phyloP scores from a whole-genome alignment of 1,139 yeast genomes.

The Lodderomyces elongisporus region DNA sequence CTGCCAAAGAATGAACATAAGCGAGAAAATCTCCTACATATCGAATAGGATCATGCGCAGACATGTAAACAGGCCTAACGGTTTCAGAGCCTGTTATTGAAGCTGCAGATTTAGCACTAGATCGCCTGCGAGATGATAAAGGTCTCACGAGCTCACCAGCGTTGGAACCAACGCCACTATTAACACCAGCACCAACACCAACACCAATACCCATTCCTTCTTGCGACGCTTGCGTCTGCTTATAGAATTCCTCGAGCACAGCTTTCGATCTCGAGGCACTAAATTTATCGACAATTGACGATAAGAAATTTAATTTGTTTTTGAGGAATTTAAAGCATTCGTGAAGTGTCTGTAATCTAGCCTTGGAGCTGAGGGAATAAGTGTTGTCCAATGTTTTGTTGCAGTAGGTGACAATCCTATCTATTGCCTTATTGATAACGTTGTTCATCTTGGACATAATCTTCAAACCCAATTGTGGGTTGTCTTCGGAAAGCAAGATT shows the following conservation, averaged over 20 bases:
- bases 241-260: conserved; percentile 54
- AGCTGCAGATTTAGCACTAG: conserved; percentile 5
- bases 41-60: conserved; percentile 77
- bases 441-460: conserved; percentile 59
- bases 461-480: conserved; percentile 65
- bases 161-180: conserved; percentile 10
- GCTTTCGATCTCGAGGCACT: conserved; percentile 54
- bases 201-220: conserved; percentile 12
- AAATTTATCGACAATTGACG: conserved; percentile 40
- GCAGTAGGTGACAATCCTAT: conserved; percentile 37
- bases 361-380: conserved; percentile 26
- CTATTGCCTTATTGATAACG: conserved; percentile 49
- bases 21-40: conserved; percentile 88
- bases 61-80: conserved; percentile 52
- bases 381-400: conserved; percentile 34
- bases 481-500: conserved; percentile 60
- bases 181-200: too few relatives aligned
- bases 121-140: neutral
- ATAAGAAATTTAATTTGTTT: conserved; percentile 45
- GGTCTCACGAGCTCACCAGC: conserved; percentile 1
- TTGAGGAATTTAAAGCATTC: conserved; percentile 29
- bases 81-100: conserved; percentile 13
- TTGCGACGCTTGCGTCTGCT: conserved; percentile 34
- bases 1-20: conserved; percentile 82
- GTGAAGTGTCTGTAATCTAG: conserved; percentile 28